Evolutionary conservation across 2,329 filamentous ascomycete genomes (phyloP).

Genomic region (Venturia effusa): DNA sequence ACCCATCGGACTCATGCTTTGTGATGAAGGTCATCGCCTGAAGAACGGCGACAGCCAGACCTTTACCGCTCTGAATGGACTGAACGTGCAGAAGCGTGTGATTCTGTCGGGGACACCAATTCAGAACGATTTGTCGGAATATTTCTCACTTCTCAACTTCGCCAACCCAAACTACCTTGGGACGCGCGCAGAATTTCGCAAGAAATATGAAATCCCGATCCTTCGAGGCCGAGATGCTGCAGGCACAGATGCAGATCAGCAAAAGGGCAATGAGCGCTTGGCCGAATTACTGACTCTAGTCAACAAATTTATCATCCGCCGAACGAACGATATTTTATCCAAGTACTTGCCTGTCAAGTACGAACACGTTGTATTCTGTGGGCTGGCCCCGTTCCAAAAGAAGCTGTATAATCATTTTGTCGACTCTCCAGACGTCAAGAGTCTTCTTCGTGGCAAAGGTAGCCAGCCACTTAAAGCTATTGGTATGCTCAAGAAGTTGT

Average conservation of each 20-base stretch:
- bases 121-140: constrained; percentile 96
- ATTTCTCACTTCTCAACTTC: constrained; percentile 92
- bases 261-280: constrained; percentile 74
- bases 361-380: constrained; percentile 98
- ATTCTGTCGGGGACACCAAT: constrained; percentile 96
- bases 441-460: constrained; percentile 80
- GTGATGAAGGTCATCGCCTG: constrained; percentile 90
- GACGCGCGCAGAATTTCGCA: constrained; percentile 81
- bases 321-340: constrained; percentile 94
- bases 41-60: constrained; percentile 97
- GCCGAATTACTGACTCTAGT: constrained; percentile 72
- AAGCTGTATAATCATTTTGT: constrained; percentile 97
- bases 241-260: constrained; percentile 69
- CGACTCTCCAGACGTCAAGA: constrained; percentile 87
- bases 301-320: constrained; percentile 96
- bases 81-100: constrained; percentile 84
- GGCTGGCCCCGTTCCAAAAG: constrained; percentile 82
- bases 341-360: constrained; percentile 98
- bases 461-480: constrained; percentile 96
- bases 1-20: constrained; percentile 83
- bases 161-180: constrained; percentile 90
- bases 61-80: constrained; percentile 77
- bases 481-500: constrained; percentile 92
- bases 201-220: constrained; percentile 88
- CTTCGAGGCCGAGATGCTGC: constrained; percentile 82